Evolutionary conservation across 202 grass and related monocot genomes (phyloP).

Genomic region (Panicum virgatum): DNA sequence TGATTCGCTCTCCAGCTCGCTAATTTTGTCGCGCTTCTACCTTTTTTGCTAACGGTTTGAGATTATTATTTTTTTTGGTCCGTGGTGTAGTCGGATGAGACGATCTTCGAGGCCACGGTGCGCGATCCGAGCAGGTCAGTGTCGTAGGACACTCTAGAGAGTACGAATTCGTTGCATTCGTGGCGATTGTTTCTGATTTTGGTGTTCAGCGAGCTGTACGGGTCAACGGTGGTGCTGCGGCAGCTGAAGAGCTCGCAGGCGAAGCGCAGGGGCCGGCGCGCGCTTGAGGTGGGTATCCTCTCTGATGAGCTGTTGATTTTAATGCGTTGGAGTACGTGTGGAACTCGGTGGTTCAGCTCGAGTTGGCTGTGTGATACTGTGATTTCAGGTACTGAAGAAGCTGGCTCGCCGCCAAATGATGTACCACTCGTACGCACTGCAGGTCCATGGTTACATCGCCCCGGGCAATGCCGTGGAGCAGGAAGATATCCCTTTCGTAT

Average conservation of each 20-base stretch:
- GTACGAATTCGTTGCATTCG: conserved; percentile 17
- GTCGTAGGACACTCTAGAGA: background rate
- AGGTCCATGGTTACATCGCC: conserved; percentile 85
- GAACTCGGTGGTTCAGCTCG: conserved; percentile 18
- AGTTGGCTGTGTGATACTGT: background rate
- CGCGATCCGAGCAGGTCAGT: conserved; percentile 80
- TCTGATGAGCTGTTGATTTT: conserved; percentile 17
- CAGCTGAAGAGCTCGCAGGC: conserved; percentile 75
- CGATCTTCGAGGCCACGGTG: conserved; percentile 87
- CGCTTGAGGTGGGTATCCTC: conserved; percentile 65
- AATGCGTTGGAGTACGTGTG: conserved; percentile 2
- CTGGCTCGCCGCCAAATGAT: conserved; percentile 78
- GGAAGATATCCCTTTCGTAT: conserved; percentile 58
- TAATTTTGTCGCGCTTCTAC: background rate
- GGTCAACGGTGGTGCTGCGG: conserved; percentile 84
- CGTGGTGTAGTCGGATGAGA: conserved; percentile 67
- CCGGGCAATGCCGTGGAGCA: conserved; percentile 26
- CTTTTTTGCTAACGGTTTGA: background rate
- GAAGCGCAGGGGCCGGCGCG: conserved; percentile 79
- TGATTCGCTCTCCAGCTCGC: conserved; percentile 3
- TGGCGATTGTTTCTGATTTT: conserved; percentile 19
- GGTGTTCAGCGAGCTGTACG: conserved; percentile 59
- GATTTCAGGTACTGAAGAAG: conserved; percentile 80
- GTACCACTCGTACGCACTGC: conserved; percentile 90
- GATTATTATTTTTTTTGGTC: conserved; percentile 8